Percentiles rank a stretch among this genome's conserved stretches.
phyloP scores from a whole-genome alignment of 305 asterid species.

The Fraxinus dipetala region DNA sequence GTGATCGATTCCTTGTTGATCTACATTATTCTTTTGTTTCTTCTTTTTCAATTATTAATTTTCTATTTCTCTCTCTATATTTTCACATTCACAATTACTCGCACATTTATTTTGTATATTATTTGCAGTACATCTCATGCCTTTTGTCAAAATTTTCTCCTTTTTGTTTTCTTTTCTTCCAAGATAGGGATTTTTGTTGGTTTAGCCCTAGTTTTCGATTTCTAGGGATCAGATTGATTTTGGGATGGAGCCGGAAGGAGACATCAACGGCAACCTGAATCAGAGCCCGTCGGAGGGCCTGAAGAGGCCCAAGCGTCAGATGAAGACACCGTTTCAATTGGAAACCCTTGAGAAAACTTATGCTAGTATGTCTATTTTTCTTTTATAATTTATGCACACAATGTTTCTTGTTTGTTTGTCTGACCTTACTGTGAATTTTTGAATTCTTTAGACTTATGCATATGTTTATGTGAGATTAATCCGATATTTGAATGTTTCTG shows the following conservation, averaged over 20 bases:
- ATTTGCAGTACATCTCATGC: conserved; percentile 30
- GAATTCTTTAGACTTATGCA: conserved; percentile 10
- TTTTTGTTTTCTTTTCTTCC: conserved; percentile 35
- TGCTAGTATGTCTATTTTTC: conserved; percentile 47
- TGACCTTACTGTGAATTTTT: not conserved
- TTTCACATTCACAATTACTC: conserved; percentile 39
- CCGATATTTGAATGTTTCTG: not conserved
- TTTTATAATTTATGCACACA: not conserved
- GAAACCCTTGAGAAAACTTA: conserved; percentile 79
- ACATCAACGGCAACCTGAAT: conserved; percentile 43
- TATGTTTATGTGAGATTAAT: not conserved
- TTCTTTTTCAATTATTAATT: not conserved
- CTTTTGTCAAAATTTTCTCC: conserved; percentile 32
- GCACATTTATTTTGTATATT: conserved; percentile 36
- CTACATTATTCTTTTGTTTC: not conserved
- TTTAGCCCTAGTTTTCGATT: conserved; percentile 42
- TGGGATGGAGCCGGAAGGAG: conserved; percentile 78
- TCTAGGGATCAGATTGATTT: conserved; percentile 53
- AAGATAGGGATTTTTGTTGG: conserved; percentile 33
- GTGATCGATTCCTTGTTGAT: conserved; percentile 17
- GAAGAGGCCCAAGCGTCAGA: conserved; percentile 97
- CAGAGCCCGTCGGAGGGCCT: conserved; percentile 57
- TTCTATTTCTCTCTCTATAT: conserved; percentile 28
- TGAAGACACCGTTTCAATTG: conserved; percentile 98
- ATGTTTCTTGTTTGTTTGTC: not conserved